A percentile compares a stretch with the other conserved stretches of the same genome.
Evolutionary conservation across 2,329 filamentous ascomycete species (phyloP).

Genomic region (Westerdykella sp.): DNA sequence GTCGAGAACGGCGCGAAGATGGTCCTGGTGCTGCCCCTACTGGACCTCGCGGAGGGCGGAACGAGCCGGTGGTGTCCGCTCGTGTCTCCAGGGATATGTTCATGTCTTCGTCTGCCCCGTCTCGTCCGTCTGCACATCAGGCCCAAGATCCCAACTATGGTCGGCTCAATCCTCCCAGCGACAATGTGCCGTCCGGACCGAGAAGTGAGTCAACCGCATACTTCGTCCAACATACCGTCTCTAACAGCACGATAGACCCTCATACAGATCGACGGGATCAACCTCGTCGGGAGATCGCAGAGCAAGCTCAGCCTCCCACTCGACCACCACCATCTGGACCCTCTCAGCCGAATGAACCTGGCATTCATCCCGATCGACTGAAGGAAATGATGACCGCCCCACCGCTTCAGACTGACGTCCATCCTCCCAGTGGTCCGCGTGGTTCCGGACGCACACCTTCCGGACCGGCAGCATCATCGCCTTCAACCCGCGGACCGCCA

Average conservation of each 20-base stretch:
- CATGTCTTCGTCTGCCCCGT: slow-evolving; percentile 24
- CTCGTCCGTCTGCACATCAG: slow-evolving; percentile 31
- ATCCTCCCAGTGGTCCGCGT: slow-evolving; percentile 33
- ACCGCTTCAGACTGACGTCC: slow-evolving; percentile 29
- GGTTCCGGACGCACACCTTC: slow-evolving; percentile 21
- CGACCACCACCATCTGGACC: slow-evolving; percentile 30
- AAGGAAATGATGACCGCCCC: slow-evolving; percentile 35
- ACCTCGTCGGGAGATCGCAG: slow-evolving; percentile 7
- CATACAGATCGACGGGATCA: slow-evolving; percentile 22
- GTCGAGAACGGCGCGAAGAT: slow-evolving; percentile 38
- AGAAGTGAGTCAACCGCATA: slow-evolving; percentile 38
- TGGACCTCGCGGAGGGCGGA: slow-evolving; percentile 46
- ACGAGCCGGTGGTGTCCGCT: slow-evolving; percentile 18
- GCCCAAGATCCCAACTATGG: slow-evolving; percentile 45
- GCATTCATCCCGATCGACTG: slow-evolving; percentile 51
- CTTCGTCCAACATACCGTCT: neutral
- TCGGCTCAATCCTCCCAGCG: slow-evolving; percentile 42
- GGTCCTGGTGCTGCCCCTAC: slow-evolving; percentile 43
- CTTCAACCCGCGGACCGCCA: slow-evolving; percentile 25
- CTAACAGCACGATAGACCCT: slow-evolving; percentile 12
- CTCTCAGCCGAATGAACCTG: slow-evolving; percentile 34
- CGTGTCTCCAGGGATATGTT: slow-evolving; percentile 37
- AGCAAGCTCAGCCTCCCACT: slow-evolving; percentile 19
- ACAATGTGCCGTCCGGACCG: slow-evolving; percentile 51
- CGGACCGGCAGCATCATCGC: slow-evolving; percentile 14